Conservation (phyloP, 116 monocot genomes). For the Posidonia oceanica region DNA sequence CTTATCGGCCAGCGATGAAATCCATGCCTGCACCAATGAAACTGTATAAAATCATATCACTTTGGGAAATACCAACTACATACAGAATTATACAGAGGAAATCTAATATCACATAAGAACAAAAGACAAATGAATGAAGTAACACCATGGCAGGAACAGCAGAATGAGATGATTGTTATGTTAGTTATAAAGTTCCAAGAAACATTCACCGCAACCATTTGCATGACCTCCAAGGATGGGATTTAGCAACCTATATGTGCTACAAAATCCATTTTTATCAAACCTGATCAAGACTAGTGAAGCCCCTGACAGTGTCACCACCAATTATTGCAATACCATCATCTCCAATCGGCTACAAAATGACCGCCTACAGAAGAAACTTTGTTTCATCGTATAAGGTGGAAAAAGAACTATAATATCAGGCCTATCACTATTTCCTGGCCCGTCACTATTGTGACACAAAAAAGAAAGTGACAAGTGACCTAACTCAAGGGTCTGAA, state of each 20-base stretch:
- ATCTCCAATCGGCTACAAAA: conserved; percentile 78
- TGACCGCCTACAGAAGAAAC: conserved; percentile 41
- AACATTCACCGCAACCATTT: background rate
- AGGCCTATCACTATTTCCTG: background rate
- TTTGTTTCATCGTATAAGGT: background rate
- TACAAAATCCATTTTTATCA: background rate
- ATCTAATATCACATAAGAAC: background rate
- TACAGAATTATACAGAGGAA: background rate
- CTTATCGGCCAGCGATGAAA: conserved; percentile 15
- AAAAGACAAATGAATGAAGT: background rate
- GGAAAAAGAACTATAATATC: background rate
- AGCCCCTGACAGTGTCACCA: conserved; percentile 80
- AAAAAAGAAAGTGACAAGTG: background rate
- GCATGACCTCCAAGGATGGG: background rate
- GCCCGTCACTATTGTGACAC: background rate
- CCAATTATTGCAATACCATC: conserved; percentile 75
- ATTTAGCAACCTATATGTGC: too few relatives aligned
- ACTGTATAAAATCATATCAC: background rate
- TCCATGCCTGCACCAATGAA: conserved; percentile 10
- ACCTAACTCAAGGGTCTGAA: too few relatives aligned
- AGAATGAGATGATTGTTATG: background rate
- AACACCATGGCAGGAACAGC: background rate
- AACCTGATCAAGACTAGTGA: conserved; percentile 81
- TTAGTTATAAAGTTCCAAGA: background rate
- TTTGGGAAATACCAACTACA: too few relatives aligned